Evolutionary conservation across 495 filamentous ascomycete genomes (phyloP), one percentile per base, ranked within the genome.

Genomic region (Xylaria sp.): DNA sequence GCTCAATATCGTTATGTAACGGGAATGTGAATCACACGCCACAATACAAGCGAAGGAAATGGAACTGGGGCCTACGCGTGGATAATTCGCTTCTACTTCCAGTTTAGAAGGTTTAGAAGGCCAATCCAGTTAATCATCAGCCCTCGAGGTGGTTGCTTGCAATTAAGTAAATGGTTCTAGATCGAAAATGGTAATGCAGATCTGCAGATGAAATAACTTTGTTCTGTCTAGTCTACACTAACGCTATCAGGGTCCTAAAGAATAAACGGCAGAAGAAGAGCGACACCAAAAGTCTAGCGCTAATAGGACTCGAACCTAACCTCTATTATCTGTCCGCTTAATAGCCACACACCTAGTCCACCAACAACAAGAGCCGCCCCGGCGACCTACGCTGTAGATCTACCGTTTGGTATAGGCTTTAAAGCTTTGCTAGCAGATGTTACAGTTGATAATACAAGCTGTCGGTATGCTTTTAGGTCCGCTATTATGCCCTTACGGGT

Each of bases 121-220:
- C 61, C 15, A 31, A n/a, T 37, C 21, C 44, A 33, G 19, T 15
- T 21, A 50, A 15, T 7, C 29, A 26, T 65, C 62, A 43, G 11
- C 44, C 48, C 12, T 67, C 5, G 17, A 50, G 19, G 33, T 48
- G n/a, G 33, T 48, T 55, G 33, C n/a, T n/a, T 19, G 14, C 43
- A 33, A 21, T 50, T 48, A 50, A 17, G 26, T 14, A 33, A 21
- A 48, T 11, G 6, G 17, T 35, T 48, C 29, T 7, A 3, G 29
- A 19, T 12, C 29, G 44, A 46, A 52, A 66, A 24, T 3, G 29
- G 26, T 24, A 46, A 52, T 52, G 44, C 44, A 55, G 64, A 67
- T 67, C 44, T 37, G 29, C 19, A 15, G 44, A 53, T 66, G 48
- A 37, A 55, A 43, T 31, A 66, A 52, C 64, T 48, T 41, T 53